Conservation (phyloP, 2,329 filamentous ascomycete genomes). For the Calonectria pteridis region DNA sequence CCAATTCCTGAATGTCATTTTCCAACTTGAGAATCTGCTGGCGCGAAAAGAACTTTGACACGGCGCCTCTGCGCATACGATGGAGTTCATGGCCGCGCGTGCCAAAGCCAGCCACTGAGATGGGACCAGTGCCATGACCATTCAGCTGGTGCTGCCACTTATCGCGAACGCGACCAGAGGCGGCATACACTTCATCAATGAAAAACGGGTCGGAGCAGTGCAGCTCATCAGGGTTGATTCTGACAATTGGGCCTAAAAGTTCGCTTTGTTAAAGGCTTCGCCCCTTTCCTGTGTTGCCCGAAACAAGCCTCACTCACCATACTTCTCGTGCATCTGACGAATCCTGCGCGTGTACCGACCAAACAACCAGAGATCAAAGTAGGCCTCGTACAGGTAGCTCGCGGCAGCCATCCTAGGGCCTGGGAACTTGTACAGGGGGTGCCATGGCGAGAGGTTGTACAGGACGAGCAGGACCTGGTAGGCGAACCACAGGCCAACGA, state of each 20-base stretch:
- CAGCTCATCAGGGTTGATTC: constrained; percentile 55
- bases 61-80: constrained; percentile 45
- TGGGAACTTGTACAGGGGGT: background rate
- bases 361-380: background rate
- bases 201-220: constrained; percentile 53
- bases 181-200: constrained; percentile 53
- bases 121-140: constrained; percentile 29
- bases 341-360: constrained; percentile 1
- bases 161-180: constrained; percentile 43
- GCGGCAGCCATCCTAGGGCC: background rate
- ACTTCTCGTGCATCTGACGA: constrained; percentile 5
- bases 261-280: background rate
- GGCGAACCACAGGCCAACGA: background rate
- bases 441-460: constrained; percentile 1
- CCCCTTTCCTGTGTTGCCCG: background rate
- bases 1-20: constrained; percentile 41
- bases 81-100: constrained; percentile 49
- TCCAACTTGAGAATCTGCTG: constrained; percentile 47
- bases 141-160: constrained; percentile 40
- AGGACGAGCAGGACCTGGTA: background rate
- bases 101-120: constrained; percentile 31
- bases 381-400: background rate
- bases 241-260: constrained; percentile 50
- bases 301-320: background rate
- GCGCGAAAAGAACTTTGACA: constrained; percentile 52